These are phyloP conservation scores for Immersiporthe knoxdaviesiana DNA, from an alignment of 2,329 filamentous ascomycete species.

Conservation along the genomic window DNA sequence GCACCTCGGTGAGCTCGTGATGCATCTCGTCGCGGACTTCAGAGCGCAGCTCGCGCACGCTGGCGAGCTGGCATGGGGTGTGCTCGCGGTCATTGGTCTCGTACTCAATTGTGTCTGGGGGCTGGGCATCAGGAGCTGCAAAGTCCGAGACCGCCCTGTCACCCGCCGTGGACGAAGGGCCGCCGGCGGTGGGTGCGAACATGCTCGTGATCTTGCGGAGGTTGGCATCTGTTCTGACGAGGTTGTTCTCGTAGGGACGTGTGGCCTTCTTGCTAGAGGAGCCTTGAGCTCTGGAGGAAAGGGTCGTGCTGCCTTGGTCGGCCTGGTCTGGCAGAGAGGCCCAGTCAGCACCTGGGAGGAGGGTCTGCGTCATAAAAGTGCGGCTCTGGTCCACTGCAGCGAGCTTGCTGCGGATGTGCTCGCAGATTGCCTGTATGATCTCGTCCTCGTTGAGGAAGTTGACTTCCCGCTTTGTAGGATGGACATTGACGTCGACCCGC, in stretches of 20 bases:
- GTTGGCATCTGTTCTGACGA: constrained; percentile 87
- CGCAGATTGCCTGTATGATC: constrained; percentile 84
- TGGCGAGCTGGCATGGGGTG: constrained; percentile 74
- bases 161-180: constrained; percentile 39
- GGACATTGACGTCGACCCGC: constrained; percentile 94
- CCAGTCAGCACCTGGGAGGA: constrained; percentile 69
- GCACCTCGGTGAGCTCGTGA: constrained; percentile 81
- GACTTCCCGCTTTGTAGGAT: constrained; percentile 95
- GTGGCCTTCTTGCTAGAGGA: constrained; percentile 41
- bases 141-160: constrained; percentile 35
- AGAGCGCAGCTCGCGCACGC: constrained; percentile 81
- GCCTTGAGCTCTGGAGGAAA: constrained; percentile 25
- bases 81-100: constrained; percentile 68
- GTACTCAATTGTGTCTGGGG: constrained; percentile 66
- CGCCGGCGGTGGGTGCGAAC: constrained; percentile 64
- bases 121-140: constrained; percentile 26
- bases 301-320: constrained; percentile 36
- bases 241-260: constrained; percentile 78
- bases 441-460: constrained; percentile 98
- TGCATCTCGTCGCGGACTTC: constrained; percentile 83
- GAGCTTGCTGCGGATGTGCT: constrained; percentile 75
- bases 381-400: constrained; percentile 90
- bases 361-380: constrained; percentile 90
- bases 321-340: constrained; percentile 36
- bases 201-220: constrained; percentile 96